These are phyloP conservation scores for Eleusine coracana DNA, from an alignment of 176 grass and related monocot genomes.

Conservation along the genomic window DNA sequence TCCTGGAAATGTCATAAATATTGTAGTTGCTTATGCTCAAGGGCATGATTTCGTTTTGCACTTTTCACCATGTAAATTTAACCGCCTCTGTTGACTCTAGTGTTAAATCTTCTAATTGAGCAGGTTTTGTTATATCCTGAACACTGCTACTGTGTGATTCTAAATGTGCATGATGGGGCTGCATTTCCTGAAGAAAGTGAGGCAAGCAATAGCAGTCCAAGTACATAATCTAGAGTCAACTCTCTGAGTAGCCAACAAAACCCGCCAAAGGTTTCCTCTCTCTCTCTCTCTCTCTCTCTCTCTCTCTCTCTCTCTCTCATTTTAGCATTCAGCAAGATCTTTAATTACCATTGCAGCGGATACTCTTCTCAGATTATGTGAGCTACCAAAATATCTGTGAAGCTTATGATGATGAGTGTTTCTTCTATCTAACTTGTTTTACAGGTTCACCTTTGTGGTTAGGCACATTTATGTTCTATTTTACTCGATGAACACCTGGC, in stretches of 20 bases:
- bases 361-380: conserved; percentile 93
- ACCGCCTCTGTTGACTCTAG: conserved; percentile 1
- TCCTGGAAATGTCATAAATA: conserved; percentile 2
- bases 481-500: background rate
- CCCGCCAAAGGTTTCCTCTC: conserved; percentile 62
- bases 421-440: conserved; percentile 17
- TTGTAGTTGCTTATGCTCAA: conserved; percentile 1
- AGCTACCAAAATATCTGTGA: conserved; percentile 87
- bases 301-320: too few species aligned
- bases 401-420: conserved; percentile 77
- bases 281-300: background rate
- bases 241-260: conserved; percentile 34
- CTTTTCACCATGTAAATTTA: conserved; percentile 8
- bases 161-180: conserved; percentile 87
- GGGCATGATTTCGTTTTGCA: conserved; percentile 4
- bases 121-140: conserved; percentile 91
- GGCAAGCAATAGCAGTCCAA: conserved; percentile 24
- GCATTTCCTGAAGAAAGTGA: conserved; percentile 81
- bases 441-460: background rate
- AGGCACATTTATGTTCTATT: conserved; percentile 1
- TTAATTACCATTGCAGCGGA: conserved; percentile 65
- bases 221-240: conserved; percentile 29
- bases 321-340: conserved; percentile 11
- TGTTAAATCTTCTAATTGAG: conserved; percentile 40
- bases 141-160: conserved; percentile 98